phyloP scores from a whole-genome alignment of 306 rosid species.

The Prosopis cineraria region DNA sequence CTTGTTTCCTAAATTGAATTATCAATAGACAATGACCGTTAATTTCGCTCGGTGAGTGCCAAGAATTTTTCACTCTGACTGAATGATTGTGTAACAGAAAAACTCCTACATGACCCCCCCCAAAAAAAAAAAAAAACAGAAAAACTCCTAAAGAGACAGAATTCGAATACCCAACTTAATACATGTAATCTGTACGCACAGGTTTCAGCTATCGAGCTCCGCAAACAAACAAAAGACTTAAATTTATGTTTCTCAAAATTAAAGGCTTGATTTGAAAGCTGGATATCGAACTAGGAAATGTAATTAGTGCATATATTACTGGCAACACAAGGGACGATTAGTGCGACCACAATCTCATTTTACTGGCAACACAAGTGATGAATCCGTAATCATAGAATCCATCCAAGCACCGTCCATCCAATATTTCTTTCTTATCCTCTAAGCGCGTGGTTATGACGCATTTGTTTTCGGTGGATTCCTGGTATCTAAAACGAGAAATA shows the following conservation, averaged over 20 bases:
- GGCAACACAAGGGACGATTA: background rate
- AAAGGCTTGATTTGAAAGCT: background rate
- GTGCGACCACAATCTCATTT: background rate
- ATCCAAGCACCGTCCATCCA: background rate
- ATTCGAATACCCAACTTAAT: no score
- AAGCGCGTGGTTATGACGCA: conserved; percentile 11
- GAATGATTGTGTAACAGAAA: background rate
- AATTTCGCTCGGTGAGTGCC: background rate
- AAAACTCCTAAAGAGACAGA: background rate
- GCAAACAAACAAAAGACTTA: background rate
- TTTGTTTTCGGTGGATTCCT: conserved; percentile 20
- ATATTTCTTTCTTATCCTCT: background rate
- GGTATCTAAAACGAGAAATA: conserved; percentile 23
- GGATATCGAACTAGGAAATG: background rate
- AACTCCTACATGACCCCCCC: no score
- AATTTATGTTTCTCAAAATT: background rate
- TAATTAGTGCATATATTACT: background rate
- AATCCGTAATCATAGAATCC: background rate
- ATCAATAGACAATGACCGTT: background rate
- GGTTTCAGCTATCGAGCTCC: background rate
- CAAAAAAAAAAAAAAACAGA: no score
- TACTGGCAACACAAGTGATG: background rate
- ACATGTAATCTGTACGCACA: background rate
- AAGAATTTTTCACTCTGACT: background rate
- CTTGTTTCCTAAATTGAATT: background rate